Percentiles rank a stretch among this genome's conserved stretches.
Evolutionary conservation across 2,329 filamentous ascomycete genomes (phyloP).

Genomic region (Fusarium temperatum): DNA sequence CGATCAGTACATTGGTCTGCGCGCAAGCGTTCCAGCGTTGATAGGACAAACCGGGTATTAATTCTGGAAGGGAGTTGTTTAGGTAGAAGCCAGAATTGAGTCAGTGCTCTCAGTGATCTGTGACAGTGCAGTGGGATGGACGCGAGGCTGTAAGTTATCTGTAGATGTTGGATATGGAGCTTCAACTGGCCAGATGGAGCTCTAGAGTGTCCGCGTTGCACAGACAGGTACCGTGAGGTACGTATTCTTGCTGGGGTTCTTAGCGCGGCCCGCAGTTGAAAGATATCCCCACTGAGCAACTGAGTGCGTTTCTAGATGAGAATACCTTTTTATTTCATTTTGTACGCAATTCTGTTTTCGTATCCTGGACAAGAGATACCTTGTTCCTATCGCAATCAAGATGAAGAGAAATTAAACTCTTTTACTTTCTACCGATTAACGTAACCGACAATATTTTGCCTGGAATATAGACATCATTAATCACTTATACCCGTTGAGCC

Average conservation of each 20-base stretch:
- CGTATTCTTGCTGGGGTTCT: conserved; percentile 30
- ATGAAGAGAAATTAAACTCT: not conserved
- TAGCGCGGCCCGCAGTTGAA: conserved; percentile 17
- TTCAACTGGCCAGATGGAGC: conserved; percentile 45
- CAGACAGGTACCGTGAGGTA: conserved; percentile 12
- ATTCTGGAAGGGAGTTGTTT: not conserved
- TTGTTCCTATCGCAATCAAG: not conserved
- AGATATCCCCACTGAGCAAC: conserved; percentile 6
- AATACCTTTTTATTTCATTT: not conserved
- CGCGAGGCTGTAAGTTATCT: not conserved
- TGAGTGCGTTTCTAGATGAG: not conserved
- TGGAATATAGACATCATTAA: not conserved
- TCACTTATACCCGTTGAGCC: not conserved
- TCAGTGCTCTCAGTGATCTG: not conserved
- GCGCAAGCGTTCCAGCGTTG: not conserved
- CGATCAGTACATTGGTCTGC: conserved; percentile 18
- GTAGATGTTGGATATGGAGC: conserved; percentile 31
- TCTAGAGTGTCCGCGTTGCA: conserved; percentile 14
- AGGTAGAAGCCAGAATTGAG: not conserved
- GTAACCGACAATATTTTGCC: not conserved
- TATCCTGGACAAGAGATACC: not conserved
- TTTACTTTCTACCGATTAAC: too few relatives aligned
- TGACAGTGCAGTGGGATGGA: not conserved
- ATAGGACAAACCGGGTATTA: not conserved
- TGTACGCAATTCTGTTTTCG: not conserved